Evolutionary conservation across 2,329 filamentous ascomycete genomes (phyloP).

Genomic region (Fusarium sp.): DNA sequence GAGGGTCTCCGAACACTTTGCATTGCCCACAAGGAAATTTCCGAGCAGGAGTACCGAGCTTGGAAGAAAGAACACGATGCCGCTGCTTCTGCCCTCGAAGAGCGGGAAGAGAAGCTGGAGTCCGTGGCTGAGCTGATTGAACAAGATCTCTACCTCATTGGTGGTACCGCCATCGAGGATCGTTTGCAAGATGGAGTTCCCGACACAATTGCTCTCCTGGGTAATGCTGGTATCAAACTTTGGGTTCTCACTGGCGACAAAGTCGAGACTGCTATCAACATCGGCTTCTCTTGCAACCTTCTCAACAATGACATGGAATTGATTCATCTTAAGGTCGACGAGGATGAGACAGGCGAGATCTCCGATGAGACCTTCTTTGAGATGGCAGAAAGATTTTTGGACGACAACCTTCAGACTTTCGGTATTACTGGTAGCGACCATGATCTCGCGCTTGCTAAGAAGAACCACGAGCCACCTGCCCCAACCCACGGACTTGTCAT

Average conservation of each 20-base stretch:
- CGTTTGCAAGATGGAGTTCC: slow-evolving; percentile 96
- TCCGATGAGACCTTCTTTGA: slow-evolving; percentile 63
- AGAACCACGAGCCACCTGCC: slow-evolving; percentile 86
- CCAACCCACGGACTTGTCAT: slow-evolving; percentile 94
- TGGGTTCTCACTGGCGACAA: slow-evolving; percentile 99
- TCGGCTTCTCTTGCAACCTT: slow-evolving; percentile 98
- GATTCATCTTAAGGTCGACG: slow-evolving; percentile 86
- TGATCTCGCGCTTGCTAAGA: slow-evolving; percentile 81
- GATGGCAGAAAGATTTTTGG: slow-evolving; percentile 76
- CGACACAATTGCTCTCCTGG: slow-evolving; percentile 91
- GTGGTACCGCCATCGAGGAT: slow-evolving; percentile 97
- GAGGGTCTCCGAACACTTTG: slow-evolving; percentile 96
- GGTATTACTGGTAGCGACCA: slow-evolving; percentile 85
- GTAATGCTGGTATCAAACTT: slow-evolving; percentile 94
- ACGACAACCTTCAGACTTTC: slow-evolving; percentile 79
- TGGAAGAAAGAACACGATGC: slow-evolving; percentile 92
- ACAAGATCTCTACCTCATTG: slow-evolving; percentile 85
- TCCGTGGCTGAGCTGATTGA: slow-evolving; percentile 91
- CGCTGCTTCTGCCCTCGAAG: slow-evolving; percentile 83
- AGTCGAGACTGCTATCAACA: slow-evolving; percentile 99
- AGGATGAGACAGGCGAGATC: slow-evolving; percentile 69
- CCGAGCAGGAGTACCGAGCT: slow-evolving; percentile 82
- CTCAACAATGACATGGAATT: slow-evolving; percentile 98
- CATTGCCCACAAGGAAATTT: slow-evolving; percentile 84
- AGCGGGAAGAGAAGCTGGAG: slow-evolving; percentile 94